Conservation (phyloP, 805 yeast genomes). For the Candida verbasci region DNA sequence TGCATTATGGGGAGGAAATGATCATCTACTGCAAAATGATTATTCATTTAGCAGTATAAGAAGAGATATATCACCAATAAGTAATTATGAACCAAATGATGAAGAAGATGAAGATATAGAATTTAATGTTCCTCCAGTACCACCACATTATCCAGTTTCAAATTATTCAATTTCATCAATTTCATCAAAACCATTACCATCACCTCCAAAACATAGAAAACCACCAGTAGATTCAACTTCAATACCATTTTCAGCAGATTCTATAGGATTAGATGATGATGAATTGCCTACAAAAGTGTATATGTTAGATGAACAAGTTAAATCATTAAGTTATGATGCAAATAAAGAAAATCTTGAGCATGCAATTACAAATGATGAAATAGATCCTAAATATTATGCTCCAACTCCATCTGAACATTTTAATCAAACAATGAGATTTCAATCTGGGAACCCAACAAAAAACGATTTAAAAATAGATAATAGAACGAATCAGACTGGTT, state of each 20-base stretch:
- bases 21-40: neutral
- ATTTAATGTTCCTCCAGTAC: slow-evolving; percentile 17
- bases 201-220: slow-evolving; percentile 16
- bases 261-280: slow-evolving; percentile 29
- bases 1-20: slow-evolving; percentile 17
- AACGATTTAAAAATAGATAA: slow-evolving; percentile 24
- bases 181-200: slow-evolving; percentile 4
- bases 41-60: neutral
- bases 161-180: no score
- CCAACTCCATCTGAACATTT: slow-evolving; percentile 46
- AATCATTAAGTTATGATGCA: slow-evolving; percentile 22
- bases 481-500: slow-evolving; percentile 32
- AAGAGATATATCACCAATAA: slow-evolving; percentile 17
- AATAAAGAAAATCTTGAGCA: slow-evolving; percentile 7
- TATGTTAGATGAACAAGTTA: slow-evolving; percentile 30
- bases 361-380: slow-evolving; percentile 21
- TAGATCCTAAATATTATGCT: slow-evolving; percentile 37
- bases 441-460: slow-evolving; percentile 15
- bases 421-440: slow-evolving; percentile 17
- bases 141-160: no score
- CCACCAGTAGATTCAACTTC: slow-evolving; percentile 22
- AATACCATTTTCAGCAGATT: slow-evolving; percentile 41
- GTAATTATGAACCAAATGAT: slow-evolving; percentile 12
- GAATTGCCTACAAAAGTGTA: slow-evolving; percentile 32
- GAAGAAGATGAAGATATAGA: slow-evolving; percentile 6